Conservation (phyloP, 177 flowering plant genomes). For the Vitis hybrid region DNA sequence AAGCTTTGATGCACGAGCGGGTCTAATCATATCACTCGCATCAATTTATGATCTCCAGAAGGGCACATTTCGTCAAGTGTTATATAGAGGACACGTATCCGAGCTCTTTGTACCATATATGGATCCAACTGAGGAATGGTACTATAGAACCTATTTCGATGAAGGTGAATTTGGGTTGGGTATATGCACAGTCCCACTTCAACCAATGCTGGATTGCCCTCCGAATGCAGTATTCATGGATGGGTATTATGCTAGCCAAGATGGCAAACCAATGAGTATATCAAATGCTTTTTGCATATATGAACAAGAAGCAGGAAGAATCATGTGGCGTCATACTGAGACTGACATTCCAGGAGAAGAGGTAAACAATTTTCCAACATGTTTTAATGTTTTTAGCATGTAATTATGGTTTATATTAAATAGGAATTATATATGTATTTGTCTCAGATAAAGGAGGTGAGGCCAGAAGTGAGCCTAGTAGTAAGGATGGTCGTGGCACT, state of each 20-base stretch:
- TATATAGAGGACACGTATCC: slow-evolving; percentile 59
- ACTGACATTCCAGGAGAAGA: slow-evolving; percentile 14
- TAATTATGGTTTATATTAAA: no score
- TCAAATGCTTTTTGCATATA: slow-evolving; percentile 51
- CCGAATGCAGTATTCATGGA: slow-evolving; percentile 54
- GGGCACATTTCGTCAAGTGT: slow-evolving; percentile 28
- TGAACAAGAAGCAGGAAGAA: slow-evolving; percentile 52
- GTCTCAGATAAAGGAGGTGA: slow-evolving; percentile 34
- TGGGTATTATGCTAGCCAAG: slow-evolving; percentile 30
- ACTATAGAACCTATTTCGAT: slow-evolving; percentile 53
- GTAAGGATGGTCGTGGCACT: slow-evolving; percentile 58
- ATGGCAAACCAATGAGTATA: slow-evolving; percentile 34
- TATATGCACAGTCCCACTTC: slow-evolving; percentile 41
- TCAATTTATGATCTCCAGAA: slow-evolving; percentile 45
- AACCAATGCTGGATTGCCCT: slow-evolving; percentile 65
- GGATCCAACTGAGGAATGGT: slow-evolving; percentile 65
- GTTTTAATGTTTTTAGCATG: no score
- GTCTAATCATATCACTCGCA: slow-evolving; percentile 55
- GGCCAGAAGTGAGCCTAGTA: slow-evolving; percentile 58
- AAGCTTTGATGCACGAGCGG: slow-evolving; percentile 52
- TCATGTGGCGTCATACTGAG: slow-evolving; percentile 71
- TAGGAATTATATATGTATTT: no score
- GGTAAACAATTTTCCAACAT: slow-evolving; percentile 13
- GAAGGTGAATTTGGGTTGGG: slow-evolving; percentile 68
- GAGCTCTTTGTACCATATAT: slow-evolving; percentile 72